A percentile compares a stretch with the other conserved stretches of the same genome.
Evolutionary conservation across 768 basidiomycete species (phyloP).

Genomic region (Suillus luteus): DNA sequence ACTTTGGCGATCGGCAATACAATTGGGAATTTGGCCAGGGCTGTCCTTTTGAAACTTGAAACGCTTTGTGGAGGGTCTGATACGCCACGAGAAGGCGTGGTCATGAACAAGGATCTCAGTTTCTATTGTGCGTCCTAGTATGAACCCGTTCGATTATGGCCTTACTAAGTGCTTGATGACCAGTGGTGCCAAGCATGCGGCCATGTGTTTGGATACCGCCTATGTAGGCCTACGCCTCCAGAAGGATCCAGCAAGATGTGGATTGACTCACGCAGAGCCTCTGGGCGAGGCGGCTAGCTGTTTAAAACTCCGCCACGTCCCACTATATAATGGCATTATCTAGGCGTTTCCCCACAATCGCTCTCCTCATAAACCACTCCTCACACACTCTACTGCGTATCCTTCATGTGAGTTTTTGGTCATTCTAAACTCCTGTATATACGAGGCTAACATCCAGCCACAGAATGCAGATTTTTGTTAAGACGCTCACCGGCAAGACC

Average conservation of each 20-base stretch:
- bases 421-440: neutral
- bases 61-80: no score
- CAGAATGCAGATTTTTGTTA: constrained; percentile 82
- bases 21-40: no score
- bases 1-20: no score
- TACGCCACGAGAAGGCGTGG: no score
- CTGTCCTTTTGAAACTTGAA: no score
- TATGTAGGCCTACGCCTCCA: neutral
- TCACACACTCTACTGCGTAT: no score
- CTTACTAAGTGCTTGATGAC: neutral
- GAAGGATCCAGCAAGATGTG: constrained; percentile 4
- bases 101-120: neutral
- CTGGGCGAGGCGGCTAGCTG: neutral
- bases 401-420: neutral
- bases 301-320: constrained; percentile 2
- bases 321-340: constrained; percentile 7
- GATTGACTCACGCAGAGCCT: neutral
- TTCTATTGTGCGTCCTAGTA: neutral
- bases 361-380: neutral
- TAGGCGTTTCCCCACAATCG: neutral
- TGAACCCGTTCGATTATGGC: neutral
- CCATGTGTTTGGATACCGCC: neutral
- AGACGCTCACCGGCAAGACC: constrained; percentile 85
- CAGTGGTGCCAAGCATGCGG: neutral
- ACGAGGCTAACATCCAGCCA: neutral